Evolutionary conservation across 345 rosid genomes (phyloP).

Genomic region (Abelmoschus esculentus): DNA sequence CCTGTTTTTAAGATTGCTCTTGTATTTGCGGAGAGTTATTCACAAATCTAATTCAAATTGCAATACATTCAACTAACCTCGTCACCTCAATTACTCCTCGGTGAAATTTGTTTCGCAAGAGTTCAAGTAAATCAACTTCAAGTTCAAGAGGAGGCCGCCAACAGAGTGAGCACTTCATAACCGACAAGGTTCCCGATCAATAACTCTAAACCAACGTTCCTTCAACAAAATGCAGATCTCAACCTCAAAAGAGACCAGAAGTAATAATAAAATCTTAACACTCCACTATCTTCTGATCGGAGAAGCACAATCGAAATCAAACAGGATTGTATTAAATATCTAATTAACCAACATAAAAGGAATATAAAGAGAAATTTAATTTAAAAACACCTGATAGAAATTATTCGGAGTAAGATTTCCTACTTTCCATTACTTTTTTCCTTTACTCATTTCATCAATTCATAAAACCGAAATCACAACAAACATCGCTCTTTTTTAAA

Average conservation of each 20-base stretch:
- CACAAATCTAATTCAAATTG: too few relatives aligned
- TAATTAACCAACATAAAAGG: background rate
- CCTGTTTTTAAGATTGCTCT: too few relatives aligned
- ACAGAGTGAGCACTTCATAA: conserved; percentile 16
- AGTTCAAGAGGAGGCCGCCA: conserved; percentile 13
- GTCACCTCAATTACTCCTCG: background rate
- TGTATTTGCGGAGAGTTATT: too few relatives aligned
- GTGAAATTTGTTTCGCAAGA: conserved; percentile 6
- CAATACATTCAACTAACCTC: too few relatives aligned
- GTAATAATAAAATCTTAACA: background rate
- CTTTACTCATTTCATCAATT: background rate
- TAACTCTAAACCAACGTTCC: conserved; percentile 13
- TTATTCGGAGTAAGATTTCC: background rate
- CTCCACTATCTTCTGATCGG: background rate
- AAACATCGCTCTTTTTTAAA: background rate
- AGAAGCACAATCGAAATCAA: background rate
- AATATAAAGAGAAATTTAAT: background rate
- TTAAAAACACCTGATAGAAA: background rate
- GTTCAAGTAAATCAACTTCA: conserved; percentile 21
- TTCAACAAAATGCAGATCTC: conserved; percentile 14
- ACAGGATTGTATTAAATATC: background rate
- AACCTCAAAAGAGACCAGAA: background rate
- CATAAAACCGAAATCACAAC: background rate
- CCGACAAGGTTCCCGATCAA: conserved; percentile 1
- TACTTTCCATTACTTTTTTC: background rate